Percentiles rank a stretch among this genome's conserved stretches.
These are phyloP conservation scores for Hypoxylon lenormandii DNA, from an alignment of 495 filamentous ascomycete genomes.

Conservation along the genomic window DNA sequence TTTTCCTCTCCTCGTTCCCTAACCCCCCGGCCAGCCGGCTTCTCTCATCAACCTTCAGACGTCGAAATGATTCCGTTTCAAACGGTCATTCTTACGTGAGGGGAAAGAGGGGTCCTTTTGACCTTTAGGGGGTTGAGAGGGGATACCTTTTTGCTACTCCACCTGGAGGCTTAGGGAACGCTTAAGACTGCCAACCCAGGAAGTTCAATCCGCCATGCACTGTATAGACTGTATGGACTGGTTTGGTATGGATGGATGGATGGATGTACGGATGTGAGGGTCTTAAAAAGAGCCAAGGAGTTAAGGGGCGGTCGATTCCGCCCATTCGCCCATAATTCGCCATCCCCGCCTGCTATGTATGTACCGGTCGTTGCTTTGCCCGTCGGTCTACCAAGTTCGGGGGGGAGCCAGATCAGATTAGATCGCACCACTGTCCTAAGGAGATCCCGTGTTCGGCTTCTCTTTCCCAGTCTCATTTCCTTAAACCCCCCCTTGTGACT, in stretches of 20 bases:
- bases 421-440: conserved; percentile 32
- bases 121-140: conserved; percentile 21
- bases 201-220: conserved; percentile 36
- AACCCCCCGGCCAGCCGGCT: too few species aligned
- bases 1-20: conserved; percentile 4
- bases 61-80: conserved; percentile 1
- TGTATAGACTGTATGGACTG: conserved; percentile 14
- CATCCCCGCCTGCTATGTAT: conserved; percentile 9
- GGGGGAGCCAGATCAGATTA: conserved; percentile 43
- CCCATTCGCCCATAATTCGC: not conserved
- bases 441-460: conserved; percentile 8
- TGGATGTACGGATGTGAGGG: too few species aligned
- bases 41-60: not conserved
- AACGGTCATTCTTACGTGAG: conserved; percentile 21
- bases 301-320: conserved; percentile 32
- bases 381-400: conserved; percentile 24
- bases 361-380: conserved; percentile 18
- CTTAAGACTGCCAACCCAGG: conserved; percentile 39
- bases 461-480: conserved; percentile 5
- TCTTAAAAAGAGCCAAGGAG: not conserved
- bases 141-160: conserved; percentile 15
- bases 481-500: conserved; percentile 22
- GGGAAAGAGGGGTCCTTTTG: conserved; percentile 45
- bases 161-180: conserved; percentile 17
- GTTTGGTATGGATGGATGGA: not conserved